These are phyloP conservation scores for Trypanosoma brucei DNA, from an alignment of 208 protist species.

Conservation along the genomic window DNA sequence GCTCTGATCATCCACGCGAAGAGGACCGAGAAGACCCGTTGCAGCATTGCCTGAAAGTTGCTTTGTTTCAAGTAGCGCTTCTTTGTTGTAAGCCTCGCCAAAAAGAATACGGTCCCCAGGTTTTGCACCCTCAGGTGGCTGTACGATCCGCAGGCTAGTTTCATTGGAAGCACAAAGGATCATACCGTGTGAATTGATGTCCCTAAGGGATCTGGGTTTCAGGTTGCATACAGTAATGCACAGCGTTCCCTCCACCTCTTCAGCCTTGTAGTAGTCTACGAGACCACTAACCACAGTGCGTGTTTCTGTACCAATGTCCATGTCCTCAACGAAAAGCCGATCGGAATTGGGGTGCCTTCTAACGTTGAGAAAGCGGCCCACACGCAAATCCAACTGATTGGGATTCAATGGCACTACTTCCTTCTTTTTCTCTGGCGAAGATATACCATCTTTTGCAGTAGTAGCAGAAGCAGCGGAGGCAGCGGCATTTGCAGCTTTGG, in stretches of 20 bases:
- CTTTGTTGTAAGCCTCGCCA: slow-evolving; percentile 27
- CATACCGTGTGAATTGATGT: slow-evolving; percentile 90
- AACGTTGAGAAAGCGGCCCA: slow-evolving; percentile 81
- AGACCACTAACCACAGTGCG: slow-evolving; percentile 91
- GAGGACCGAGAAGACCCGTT: slow-evolving; percentile 52
- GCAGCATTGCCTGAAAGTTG: slow-evolving; percentile 45
- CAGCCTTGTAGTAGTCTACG: slow-evolving; percentile 65
- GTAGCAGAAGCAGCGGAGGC: slow-evolving; percentile 21
- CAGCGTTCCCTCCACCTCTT: slow-evolving; percentile 68
- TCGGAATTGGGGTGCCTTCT: slow-evolving; percentile 82
- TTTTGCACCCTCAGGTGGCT: slow-evolving; percentile 48
- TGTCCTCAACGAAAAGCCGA: slow-evolving; percentile 88
- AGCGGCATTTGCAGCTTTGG: slow-evolving; percentile 17
- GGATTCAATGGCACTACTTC: slow-evolving; percentile 19
- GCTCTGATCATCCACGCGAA: slow-evolving; percentile 52
- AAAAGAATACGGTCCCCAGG: slow-evolving; percentile 72
- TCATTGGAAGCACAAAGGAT: slow-evolving; percentile 84
- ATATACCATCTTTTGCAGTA: slow-evolving; percentile 1
- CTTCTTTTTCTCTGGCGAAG: slow-evolving; percentile 10
- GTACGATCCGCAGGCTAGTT: slow-evolving; percentile 45
- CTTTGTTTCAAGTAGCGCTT: slow-evolving; percentile 15
- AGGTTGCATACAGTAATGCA: slow-evolving; percentile 92
- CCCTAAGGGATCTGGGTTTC: slow-evolving; percentile 88
- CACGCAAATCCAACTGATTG: slow-evolving; percentile 59
- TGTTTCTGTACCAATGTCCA: slow-evolving; percentile 86